Conservation (phyloP, 345 rosid genomes). For the Hibiscus trionum region DNA sequence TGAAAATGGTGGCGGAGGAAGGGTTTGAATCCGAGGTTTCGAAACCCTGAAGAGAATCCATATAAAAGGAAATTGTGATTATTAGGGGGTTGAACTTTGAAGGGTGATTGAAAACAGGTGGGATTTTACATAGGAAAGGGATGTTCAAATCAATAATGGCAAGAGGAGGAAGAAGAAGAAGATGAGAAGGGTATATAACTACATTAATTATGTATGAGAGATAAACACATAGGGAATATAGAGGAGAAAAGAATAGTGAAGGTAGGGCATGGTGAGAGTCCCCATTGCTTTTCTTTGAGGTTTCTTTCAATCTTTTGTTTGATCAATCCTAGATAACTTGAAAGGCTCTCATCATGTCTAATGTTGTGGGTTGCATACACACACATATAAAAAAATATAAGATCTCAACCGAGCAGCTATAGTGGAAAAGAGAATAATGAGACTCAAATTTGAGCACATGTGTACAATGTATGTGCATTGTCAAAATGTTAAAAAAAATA, state of each 20-base stretch:
- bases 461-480: no score
- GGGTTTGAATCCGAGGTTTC: conserved; percentile 19
- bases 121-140: no score
- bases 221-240: not conserved
- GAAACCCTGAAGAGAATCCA: conserved; percentile 54
- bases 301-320: conserved; percentile 13
- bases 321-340: conserved; percentile 31
- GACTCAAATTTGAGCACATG: no score
- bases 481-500: no score
- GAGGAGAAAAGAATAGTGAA: conserved; percentile 8
- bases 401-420: no score
- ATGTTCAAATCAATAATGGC: not conserved
- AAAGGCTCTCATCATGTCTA: conserved; percentile 23
- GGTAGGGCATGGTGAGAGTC: not conserved
- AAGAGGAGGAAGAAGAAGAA: not conserved
- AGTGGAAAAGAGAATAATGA: no score
- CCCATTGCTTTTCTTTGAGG: conserved; percentile 14
- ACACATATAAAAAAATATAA: no score
- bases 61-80: not conserved
- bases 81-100: no score
- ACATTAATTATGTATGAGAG: not conserved
- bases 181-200: not conserved
- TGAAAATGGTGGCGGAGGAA: not conserved
- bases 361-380: not conserved
- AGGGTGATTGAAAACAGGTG: no score